These are phyloP conservation scores for Euphrasia arctica DNA, from an alignment of 305 asterid genomes.

Conservation along the genomic window DNA sequence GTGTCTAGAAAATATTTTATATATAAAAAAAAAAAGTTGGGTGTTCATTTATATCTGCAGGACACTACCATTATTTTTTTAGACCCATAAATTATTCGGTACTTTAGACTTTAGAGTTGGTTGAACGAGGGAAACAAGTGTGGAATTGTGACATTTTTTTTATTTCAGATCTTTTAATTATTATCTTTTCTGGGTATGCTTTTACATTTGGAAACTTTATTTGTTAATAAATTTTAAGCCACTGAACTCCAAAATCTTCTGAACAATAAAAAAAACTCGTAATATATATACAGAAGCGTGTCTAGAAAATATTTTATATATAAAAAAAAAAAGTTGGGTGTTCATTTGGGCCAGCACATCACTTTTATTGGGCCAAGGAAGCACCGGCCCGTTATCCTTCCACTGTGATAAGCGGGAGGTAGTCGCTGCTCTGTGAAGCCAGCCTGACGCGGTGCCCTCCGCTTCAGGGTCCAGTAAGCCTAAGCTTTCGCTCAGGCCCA, in stretches of 20 bases:
- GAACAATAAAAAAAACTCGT: no score
- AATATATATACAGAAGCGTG: no score
- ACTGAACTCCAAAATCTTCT: no score
- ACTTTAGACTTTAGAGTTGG: constrained; percentile 20
- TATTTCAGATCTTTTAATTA: background rate
- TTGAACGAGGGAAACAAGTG: constrained; percentile 18
- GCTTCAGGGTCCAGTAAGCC: no score
- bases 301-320: no score
- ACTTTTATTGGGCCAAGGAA: background rate
- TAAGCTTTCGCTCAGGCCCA: no score
- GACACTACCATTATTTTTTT: constrained; percentile 23
- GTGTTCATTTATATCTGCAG: constrained; percentile 23
- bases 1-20: no score
- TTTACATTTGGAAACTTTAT: no score
- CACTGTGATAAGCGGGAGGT: constrained; percentile 16
- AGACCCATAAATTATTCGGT: constrained; percentile 23
- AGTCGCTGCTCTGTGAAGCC: background rate
- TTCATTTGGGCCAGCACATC: background rate
- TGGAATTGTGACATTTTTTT: constrained; percentile 21
- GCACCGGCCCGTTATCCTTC: constrained; percentile 25
- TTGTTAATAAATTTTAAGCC: no score
- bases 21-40: background rate
- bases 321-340: constrained; percentile 8
- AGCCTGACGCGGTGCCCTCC: background rate
- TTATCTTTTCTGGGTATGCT: background rate